Evolutionary conservation across 495 filamentous ascomycete genomes (phyloP).

Genomic region (Aspergillus biplanus): DNA sequence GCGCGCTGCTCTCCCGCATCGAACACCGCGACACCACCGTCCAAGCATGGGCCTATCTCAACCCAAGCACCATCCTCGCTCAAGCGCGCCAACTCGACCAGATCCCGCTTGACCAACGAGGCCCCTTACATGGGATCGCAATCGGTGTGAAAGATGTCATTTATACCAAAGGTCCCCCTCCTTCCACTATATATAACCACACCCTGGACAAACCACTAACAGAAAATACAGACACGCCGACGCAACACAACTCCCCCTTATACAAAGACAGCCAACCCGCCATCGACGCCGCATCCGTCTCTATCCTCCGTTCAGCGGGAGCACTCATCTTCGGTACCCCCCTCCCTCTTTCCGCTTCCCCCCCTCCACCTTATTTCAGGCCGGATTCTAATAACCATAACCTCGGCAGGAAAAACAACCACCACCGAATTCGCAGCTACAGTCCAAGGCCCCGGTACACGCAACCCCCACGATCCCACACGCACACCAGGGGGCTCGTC

Average conservation of each 20-base stretch:
- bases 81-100: constrained; percentile 56
- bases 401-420: constrained; percentile 19
- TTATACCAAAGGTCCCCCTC: constrained; percentile 43
- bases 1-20: constrained; percentile 54
- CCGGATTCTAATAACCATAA: not conserved
- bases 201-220: not conserved
- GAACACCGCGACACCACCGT: constrained; percentile 48
- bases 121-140: constrained; percentile 57
- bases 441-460: constrained; percentile 1
- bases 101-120: constrained; percentile 47
- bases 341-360: not conserved
- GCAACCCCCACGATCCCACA: constrained; percentile 14
- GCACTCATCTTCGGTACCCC: constrained; percentile 20
- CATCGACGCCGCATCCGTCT: constrained; percentile 17
- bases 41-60: constrained; percentile 58
- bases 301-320: constrained; percentile 17
- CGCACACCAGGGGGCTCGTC: constrained; percentile 23
- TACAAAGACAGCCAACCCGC: constrained; percentile 15
- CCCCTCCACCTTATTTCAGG: not conserved
- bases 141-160: constrained; percentile 64
- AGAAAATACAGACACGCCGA: constrained; percentile 20
- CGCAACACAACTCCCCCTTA: constrained; percentile 18
- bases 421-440: constrained; percentile 23
- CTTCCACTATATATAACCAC: not conserved
- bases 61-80: constrained; percentile 49